Evolutionary conservation across 2,329 filamentous ascomycete species (phyloP), one percentile per base, ranked within the genome.

Genomic region (Teratosphaeria destructans): DNA sequence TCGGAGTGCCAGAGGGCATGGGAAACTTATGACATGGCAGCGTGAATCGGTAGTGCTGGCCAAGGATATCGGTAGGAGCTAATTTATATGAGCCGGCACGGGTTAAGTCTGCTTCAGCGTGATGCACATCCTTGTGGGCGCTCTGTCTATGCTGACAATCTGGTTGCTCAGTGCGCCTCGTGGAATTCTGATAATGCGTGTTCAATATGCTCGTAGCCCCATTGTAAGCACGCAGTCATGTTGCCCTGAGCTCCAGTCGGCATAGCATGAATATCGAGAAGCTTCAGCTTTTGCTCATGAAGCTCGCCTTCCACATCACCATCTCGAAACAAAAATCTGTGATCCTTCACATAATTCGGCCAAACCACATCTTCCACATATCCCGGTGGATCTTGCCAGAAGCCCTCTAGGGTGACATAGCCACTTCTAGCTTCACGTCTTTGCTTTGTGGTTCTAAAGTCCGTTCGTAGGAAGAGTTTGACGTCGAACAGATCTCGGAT

Each of bases 351-450:
- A 73, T 96, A 97, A 68, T 95, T 93, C 3, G 93, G 93, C 94
- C 94, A 99, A 4, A 99, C 94, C 58, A 99, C 82, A 71, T 88
- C 83, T 72, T 97, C 92, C 43, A 97, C 91, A 72, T 97, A 99
- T 0, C 90, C 92, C 0, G 90, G 90, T 0, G 94, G 94, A 73
- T 99, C 94, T 59, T 86, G 82, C 94, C 94, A 99, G 76, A 96
- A 99, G 32, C 92, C 93, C 69, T 96, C 80, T 43, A 76, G 70
- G 53, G 89, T 93, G 34, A 90, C 88, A 72, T 94, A 94, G 11
- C 89, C 89, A 65, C 82, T 84, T 58, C 89, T 78, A 0, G 84
- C 84, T 69, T 88, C 84, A 34, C 89, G 78, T 27, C 89, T 79
- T 37, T 77, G 75, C 68, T 86, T 88, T 3, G 86, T 86, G 49